Evolutionary conservation across 441 rosid species (phyloP), one percentile per base, ranked within the genome.

Genomic region (Brassica hybrid): DNA sequence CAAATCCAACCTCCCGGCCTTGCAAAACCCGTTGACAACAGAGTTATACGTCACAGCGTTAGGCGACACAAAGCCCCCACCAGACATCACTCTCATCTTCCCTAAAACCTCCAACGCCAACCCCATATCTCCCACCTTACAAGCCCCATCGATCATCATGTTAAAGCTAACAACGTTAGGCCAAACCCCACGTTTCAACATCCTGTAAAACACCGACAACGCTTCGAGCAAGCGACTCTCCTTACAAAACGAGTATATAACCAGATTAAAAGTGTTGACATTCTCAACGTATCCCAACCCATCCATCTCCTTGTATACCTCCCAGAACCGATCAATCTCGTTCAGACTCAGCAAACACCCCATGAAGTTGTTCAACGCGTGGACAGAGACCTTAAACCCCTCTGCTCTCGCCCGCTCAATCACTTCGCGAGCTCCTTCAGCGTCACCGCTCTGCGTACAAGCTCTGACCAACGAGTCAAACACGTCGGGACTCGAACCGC

Each of bases 11-110:
- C 82, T 76, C 45, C 94, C 88, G 1, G 10, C 73, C 84, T 91
- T 91, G 83, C 94, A 87, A 73, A 87, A 83, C 52, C 97, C 93
- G 43, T 88, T 85, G n/a, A 91, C 79, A 74, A 91, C 77, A 13
- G 85, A 80, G 77, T 87, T 89, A 41, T 82, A 89, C 2, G 93
- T 90, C 69, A 89, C 85, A 36, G 76, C 79, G 63, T 90, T 85
- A 3, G 94, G 94, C 54, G 70, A 83, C 69, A 83, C 84, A 67
- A 6, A 76, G 45, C 45, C 71, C 11, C 71, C 71, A 1, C 71
- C 71, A 1, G 93, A 87, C 89, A 89, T 85, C 6, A 72, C 63
- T 81, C 84, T 75, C 83, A 86, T 84, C 76, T 83, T 86, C 73
- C 63, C 41, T 10, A 82, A 59, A 43, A 88, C 81, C 78, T 69